Percentiles rank a stretch among this genome's conserved stretches.
phyloP scores from a whole-genome alignment of 768 basidiomycete genomes.

The Saitozyma sp. region DNA sequence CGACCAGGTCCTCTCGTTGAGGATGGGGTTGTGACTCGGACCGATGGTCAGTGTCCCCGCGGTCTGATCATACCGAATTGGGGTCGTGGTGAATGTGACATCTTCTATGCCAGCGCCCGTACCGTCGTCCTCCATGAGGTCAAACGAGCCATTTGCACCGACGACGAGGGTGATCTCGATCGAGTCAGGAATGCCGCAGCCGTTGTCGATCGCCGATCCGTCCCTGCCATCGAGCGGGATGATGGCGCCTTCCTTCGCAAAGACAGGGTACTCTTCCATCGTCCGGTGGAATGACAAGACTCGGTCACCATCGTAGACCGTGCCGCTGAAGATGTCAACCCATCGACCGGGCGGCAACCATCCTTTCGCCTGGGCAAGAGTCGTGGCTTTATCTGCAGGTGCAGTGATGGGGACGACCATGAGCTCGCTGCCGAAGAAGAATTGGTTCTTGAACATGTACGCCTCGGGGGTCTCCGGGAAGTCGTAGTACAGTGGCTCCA shows the following conservation, averaged over 20 bases:
- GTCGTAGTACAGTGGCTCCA: conserved; percentile 25
- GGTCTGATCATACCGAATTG: conserved; percentile 8
- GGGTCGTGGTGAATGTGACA: conserved; percentile 12
- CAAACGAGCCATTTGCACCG: conserved; percentile 16
- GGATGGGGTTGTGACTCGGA: conserved; percentile 2
- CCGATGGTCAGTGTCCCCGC: conserved; percentile 11
- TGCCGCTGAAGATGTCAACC: conserved; percentile 24
- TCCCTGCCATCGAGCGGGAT: conserved; percentile 17
- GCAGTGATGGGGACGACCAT: conserved; percentile 18
- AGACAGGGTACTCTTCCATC: conserved; percentile 18
- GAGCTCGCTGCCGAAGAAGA: conserved; percentile 22
- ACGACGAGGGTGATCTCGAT: conserved; percentile 22
- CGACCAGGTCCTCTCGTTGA: conserved; percentile 3
- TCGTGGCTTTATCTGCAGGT: conserved; percentile 8
- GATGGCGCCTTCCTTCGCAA: conserved; percentile 24
- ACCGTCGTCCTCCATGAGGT: conserved; percentile 24
- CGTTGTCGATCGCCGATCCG: conserved; percentile 10
- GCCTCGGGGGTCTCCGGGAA: conserved; percentile 13
- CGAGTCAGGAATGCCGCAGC: conserved; percentile 8
- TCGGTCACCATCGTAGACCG: conserved; percentile 29
- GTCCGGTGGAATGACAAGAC: conserved; percentile 14
- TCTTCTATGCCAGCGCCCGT: conserved; percentile 6
- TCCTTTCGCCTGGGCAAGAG: conserved; percentile 3
- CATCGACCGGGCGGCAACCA: conserved; percentile 25
- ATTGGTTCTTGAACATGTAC: conserved; percentile 22